Evolutionary conservation across 176 grass and related monocot genomes (phyloP), one percentile per base, ranked within the genome.

Genomic region (Lolium perenne): DNA sequence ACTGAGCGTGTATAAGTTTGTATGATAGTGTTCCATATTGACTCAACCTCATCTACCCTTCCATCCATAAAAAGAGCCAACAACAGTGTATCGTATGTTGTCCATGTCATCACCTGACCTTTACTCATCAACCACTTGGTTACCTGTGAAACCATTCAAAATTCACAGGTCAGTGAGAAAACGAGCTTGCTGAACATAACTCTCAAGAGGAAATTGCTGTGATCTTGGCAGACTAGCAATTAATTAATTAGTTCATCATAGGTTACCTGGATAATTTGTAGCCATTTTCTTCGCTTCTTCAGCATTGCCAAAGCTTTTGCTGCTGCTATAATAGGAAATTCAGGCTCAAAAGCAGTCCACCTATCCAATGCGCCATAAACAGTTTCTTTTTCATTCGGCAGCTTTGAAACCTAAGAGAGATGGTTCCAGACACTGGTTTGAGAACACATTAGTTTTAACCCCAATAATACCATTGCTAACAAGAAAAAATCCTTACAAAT

Each of bases 101-200:
- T 74, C 97, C 92, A 94, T 54, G 94, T 99, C 56, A 96, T 17
- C 71, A 90, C 82, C 87, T 99, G 92, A 10, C 92, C 97, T 86
- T 96, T 99, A 91, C 90, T 99, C 73, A 96, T 86, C 78, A 99
- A 71, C 97, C 97, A 99, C 84, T 96, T 99, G 41, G 75, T 88
- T 85, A 99, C 92, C 94, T 99, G 58, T 23, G 20, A 82, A 48
- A 85, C 0, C 51, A 82, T 29, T 35, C 32, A 12, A 53, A 72
- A 40, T 46, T 21, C 0, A 32, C 23, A 73, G 70, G 63, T 15
- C 38, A 23, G 1, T 77, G 50, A 80, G 74, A 57, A 71, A 80
- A 80, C 15, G 38, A 68, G 21, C 70, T 55, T 80, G 71, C 12
- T 51, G 29, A 54, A 62, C 1, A 65, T 1, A 58, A 58, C n/a